Evolutionary conservation across 176 grass and related monocot genomes (phyloP).

Genomic region (Phoenix roebelenii): DNA sequence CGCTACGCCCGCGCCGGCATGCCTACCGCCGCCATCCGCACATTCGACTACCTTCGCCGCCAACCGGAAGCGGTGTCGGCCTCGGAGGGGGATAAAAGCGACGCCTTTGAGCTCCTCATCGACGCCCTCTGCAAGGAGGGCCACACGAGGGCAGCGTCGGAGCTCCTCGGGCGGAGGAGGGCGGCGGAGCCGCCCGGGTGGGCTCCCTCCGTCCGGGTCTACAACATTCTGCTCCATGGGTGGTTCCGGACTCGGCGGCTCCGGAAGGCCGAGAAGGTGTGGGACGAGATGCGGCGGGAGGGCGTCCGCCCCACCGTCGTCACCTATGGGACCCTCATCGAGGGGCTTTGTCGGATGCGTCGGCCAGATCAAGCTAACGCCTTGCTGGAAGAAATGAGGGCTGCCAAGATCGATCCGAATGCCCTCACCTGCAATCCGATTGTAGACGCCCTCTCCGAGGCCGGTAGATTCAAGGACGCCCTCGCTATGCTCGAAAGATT

Average conservation of each 20-base stretch:
- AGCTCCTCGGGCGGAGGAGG: slow-evolving; percentile 29
- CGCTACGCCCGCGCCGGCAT: slow-evolving; percentile 46
- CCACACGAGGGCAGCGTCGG: slow-evolving; percentile 30
- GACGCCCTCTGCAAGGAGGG: slow-evolving; percentile 83
- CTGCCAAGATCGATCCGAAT: slow-evolving; percentile 38
- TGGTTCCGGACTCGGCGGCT: slow-evolving; percentile 49
- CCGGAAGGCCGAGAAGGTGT: slow-evolving; percentile 51
- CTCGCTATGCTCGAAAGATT: slow-evolving; percentile 74
- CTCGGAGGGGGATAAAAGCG: not conserved
- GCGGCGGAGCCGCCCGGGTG: slow-evolving; percentile 16
- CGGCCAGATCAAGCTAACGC: slow-evolving; percentile 43
- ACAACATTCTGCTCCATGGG: slow-evolving; percentile 68
- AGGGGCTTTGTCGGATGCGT: slow-evolving; percentile 49
- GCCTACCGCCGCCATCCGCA: slow-evolving; percentile 39
- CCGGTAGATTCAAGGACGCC: slow-evolving; percentile 51
- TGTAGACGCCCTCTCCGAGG: slow-evolving; percentile 42
- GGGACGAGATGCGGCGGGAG: slow-evolving; percentile 43
- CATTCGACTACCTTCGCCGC: slow-evolving; percentile 39
- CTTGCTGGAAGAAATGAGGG: slow-evolving; percentile 56
- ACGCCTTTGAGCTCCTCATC: slow-evolving; percentile 38
- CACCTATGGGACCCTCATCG: slow-evolving; percentile 65
- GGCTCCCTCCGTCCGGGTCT: slow-evolving; percentile 35
- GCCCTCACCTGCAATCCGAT: slow-evolving; percentile 70
- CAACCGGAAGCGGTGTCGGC: slow-evolving; percentile 33
- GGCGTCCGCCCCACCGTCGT: slow-evolving; percentile 60